These are phyloP conservation scores for Cylindrodendrum hubeiense DNA, from an alignment of 2,329 filamentous ascomycete genomes.

Conservation along the genomic window DNA sequence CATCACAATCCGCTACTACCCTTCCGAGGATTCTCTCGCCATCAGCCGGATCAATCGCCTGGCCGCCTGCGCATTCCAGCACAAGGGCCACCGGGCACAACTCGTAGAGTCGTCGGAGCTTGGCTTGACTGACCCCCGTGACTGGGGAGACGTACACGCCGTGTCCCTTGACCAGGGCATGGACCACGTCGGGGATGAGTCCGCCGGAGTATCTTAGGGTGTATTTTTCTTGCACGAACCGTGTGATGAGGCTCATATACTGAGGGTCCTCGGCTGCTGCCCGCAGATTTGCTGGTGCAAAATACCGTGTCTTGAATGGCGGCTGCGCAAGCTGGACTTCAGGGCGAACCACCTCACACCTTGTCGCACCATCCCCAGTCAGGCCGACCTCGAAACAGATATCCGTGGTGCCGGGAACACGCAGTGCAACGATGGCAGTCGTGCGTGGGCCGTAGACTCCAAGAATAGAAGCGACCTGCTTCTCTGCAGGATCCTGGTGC, in stretches of 20 bases:
- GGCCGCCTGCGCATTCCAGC: slow-evolving; percentile 70
- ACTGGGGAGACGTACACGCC: slow-evolving; percentile 72
- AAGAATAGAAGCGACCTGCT: slow-evolving; percentile 63
- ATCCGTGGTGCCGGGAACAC: slow-evolving; percentile 54
- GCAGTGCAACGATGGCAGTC: slow-evolving; percentile 66
- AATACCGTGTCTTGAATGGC: slow-evolving; percentile 66
- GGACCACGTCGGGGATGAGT: slow-evolving; percentile 71
- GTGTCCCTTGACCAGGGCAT: slow-evolving; percentile 71
- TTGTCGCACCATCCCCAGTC: slow-evolving; percentile 36
- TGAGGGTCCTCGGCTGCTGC: slow-evolving; percentile 62
- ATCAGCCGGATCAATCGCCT: slow-evolving; percentile 62
- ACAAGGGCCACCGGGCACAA: slow-evolving; percentile 70
- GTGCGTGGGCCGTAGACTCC: slow-evolving; percentile 68
- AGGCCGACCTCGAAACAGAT: slow-evolving; percentile 67
- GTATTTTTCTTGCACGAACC: slow-evolving; percentile 65
- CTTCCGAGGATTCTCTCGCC: slow-evolving; percentile 57
- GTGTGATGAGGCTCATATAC: slow-evolving; percentile 63
- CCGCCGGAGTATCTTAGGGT: slow-evolving; percentile 72
- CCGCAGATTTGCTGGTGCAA: slow-evolving; percentile 72
- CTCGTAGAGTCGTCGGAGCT: slow-evolving; percentile 71
- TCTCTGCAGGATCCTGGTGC: slow-evolving; percentile 50
- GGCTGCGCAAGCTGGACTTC: slow-evolving; percentile 52
- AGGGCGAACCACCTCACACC: slow-evolving; percentile 55
- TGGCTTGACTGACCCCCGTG: slow-evolving; percentile 63
- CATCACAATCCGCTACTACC: slow-evolving; percentile 57